Conservation (phyloP, 2,329 filamentous ascomycete genomes). For the Colletotrichum echinochloae region DNA sequence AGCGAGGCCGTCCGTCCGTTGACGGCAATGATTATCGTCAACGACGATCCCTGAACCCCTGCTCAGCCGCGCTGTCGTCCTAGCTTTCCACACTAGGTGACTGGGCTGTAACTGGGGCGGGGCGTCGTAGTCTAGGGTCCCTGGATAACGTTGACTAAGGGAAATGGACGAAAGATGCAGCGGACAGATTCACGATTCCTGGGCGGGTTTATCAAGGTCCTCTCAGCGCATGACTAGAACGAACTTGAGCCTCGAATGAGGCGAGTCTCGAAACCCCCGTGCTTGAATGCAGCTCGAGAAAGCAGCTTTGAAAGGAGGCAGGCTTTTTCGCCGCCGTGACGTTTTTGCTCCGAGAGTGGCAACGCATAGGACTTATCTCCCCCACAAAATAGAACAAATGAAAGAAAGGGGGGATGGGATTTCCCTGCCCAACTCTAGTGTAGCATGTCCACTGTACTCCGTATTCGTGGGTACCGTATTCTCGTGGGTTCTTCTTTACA, state of each 20-base stretch:
- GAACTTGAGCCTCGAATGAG: not conserved
- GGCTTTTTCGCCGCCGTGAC: fast-evolving
- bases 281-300: no score
- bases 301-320: no score
- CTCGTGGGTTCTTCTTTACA: no score
- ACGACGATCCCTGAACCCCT: slow-evolving; percentile 21
- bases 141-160: no score
- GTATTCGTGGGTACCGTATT: no score
- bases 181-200: not conserved
- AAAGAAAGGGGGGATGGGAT: no score
- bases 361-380: no score
- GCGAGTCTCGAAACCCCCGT: no score
- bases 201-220: not conserved
- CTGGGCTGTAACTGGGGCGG: not conserved
- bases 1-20: not conserved
- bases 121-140: slow-evolving; percentile 7
- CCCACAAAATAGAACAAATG: no score
- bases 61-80: slow-evolving; percentile 24
- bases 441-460: slow-evolving; percentile 1
- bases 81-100: not conserved
- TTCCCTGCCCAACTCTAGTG: not conserved
- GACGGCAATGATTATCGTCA: slow-evolving; percentile 29
- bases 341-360: no score
- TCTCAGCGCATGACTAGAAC: not conserved
- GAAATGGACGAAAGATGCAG: no score